Evolutionary conservation across 2,329 filamentous ascomycete species (phyloP).

Genomic region (Colletotrichum salicis): DNA sequence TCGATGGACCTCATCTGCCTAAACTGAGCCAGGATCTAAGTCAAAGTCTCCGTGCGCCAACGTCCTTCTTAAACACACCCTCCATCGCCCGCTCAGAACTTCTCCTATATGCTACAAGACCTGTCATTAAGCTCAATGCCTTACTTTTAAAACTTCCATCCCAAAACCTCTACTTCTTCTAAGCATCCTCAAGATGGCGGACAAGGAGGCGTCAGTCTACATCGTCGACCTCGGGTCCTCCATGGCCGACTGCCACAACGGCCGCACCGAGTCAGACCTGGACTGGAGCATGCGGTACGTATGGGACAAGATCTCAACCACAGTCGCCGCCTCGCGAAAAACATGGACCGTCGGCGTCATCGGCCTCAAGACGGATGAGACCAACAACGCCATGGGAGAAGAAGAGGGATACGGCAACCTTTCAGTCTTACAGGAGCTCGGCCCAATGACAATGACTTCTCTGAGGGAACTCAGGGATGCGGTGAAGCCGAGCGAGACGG

Average conservation of each 20-base stretch:
- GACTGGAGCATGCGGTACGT: constrained; percentile 92
- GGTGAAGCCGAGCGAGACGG: constrained; percentile 75
- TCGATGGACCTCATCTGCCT: constrained; percentile 33
- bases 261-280: constrained; percentile 80
- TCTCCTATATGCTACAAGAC: not conserved
- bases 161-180: not conserved
- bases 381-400: constrained; percentile 73
- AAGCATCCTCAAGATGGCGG: constrained; percentile 71
- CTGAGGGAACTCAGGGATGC: constrained; percentile 71
- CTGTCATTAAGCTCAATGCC: not conserved
- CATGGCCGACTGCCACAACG: constrained; percentile 80
- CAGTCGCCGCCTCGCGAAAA: constrained; percentile 73
- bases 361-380: constrained; percentile 83
- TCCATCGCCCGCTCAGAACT: not conserved
- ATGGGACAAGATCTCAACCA: constrained; percentile 87
- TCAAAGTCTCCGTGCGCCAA: constrained; percentile 8
- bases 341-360: constrained; percentile 81
- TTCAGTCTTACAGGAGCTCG: constrained; percentile 77
- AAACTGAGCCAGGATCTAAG: constrained; percentile 26
- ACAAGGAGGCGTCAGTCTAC: constrained; percentile 93
- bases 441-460: constrained; percentile 71
- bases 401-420: constrained; percentile 85
- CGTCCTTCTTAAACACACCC: constrained; percentile 7
- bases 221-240: constrained; percentile 88
- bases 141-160: not conserved